A percentile compares a stretch with the other conserved stretches of the same genome.
phyloP scores from a whole-genome alignment of 2,329 filamentous ascomycete species.

The Aspergillus fumigatus region DNA sequence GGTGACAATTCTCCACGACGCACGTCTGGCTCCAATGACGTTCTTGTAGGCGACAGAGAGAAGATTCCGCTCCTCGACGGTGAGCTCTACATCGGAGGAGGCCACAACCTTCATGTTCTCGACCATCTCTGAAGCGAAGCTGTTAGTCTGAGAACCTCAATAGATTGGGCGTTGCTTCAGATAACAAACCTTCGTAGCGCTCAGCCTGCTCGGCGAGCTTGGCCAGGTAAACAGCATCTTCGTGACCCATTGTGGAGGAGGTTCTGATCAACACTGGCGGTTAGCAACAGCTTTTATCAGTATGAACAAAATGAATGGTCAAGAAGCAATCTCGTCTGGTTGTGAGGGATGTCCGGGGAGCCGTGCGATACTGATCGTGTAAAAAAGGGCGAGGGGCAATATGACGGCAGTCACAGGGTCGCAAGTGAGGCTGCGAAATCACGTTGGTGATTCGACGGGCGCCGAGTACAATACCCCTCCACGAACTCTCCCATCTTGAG shows the following conservation, averaged over 20 bases:
- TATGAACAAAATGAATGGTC: background rate
- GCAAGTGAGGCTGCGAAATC: conserved; percentile 17
- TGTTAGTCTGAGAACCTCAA: conserved; percentile 14
- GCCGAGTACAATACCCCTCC: background rate
- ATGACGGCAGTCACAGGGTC: conserved; percentile 15
- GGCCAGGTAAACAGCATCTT: conserved; percentile 98
- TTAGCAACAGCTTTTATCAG: conserved; percentile 11
- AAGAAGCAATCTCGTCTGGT: background rate
- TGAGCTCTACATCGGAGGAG: conserved; percentile 75
- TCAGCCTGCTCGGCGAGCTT: conserved; percentile 99
- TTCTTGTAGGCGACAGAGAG: conserved; percentile 99
- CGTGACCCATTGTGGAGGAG: conserved; percentile 84
- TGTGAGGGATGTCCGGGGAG: background rate
- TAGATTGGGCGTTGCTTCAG: background rate
- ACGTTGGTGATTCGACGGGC: background rate
- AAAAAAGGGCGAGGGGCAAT: conserved; percentile 14
- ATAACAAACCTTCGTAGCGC: conserved; percentile 92
- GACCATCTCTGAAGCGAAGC: conserved; percentile 75
- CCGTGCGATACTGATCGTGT: conserved; percentile 3
- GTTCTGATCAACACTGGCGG: conserved; percentile 20
- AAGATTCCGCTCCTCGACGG: conserved; percentile 95
- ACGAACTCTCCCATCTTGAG: background rate
- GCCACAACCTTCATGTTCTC: conserved; percentile 99
- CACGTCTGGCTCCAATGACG: conserved; percentile 93
- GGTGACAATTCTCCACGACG: conserved; percentile 96